Base-by-base conservation (phyloP, 208 protist species). In the Novymonas esmeraldas region DNA sequence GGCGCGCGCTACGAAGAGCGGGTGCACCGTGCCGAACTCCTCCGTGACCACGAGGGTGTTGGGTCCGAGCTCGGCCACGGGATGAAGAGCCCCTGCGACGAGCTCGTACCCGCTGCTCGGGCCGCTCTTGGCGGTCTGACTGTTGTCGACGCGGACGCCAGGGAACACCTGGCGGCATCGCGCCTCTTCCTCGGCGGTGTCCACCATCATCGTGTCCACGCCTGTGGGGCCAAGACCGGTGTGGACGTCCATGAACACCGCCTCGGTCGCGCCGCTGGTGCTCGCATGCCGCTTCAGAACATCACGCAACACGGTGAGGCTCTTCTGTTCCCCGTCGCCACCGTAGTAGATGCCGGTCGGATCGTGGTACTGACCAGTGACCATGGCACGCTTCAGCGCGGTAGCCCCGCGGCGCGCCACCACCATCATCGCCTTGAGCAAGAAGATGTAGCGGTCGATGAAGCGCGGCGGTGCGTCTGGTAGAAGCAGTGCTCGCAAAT, bases 351-450 rank as follows among this genome's bases (percentile, higher is more conserved):
- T 73, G 64, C 82, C 85, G 13, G 74, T 49, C 4, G 86, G 76
- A 65, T 96, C 67, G 63, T 91, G 81, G 65, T 91, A 87, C 71
- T 96, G 90, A 0, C 85, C 86, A 36, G 75, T 83, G 52, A 85
- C 76, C 38, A 92, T 64, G 44, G 78, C 65, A 13, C 72, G 58
- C 74, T 88, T 90, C 54, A 94, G 62, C 13, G 49, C 59, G 13
- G 51, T 16, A 34, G 72, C 76, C 20, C 89, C 84, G 46, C 86
- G 60, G n/a, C 38, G 63, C 4, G 72, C 18, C 26, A 92, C 24
- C 9, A 38, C 6, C 62, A 77, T 76, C 34, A 69, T 48, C 22
- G 71, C 50, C 24, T 13, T 64, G 54, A 64, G 62, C 59, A 94
- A 61, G 68, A 91, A 84, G n/a, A 69, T 16, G 69, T 91, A 93